Conservation (phyloP, 163 green algal genomes). For the Chlorella variabilis region DNA sequence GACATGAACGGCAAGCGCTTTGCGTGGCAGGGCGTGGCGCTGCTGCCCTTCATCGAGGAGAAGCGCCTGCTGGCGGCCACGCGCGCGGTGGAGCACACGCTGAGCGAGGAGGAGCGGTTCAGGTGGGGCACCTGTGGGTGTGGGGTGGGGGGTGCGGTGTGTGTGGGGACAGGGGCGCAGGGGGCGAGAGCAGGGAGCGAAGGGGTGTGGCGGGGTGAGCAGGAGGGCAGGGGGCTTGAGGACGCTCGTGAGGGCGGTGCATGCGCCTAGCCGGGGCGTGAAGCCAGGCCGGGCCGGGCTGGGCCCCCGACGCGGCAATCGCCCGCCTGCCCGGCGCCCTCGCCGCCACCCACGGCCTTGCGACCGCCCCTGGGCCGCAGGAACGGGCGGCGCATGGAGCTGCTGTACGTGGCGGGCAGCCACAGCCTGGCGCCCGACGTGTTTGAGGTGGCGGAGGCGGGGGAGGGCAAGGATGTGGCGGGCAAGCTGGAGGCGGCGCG, state of each 20-base stretch:
- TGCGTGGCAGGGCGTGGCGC: conserved; percentile 93
- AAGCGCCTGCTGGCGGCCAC: conserved; percentile 74
- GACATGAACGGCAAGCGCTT: conserved; percentile 98
- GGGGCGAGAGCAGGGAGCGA: too few relatives aligned
- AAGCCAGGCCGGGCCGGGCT: too few relatives aligned
- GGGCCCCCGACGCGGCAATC: too few relatives aligned
- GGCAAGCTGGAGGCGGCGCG: conserved; percentile 15
- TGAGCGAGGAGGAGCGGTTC: conserved; percentile 75
- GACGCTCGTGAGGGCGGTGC: too few relatives aligned
- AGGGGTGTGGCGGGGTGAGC: too few relatives aligned
- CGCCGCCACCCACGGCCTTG: background rate
- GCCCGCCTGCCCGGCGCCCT: too few relatives aligned
- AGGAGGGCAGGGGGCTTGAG: too few relatives aligned
- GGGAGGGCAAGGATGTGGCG: conserved; percentile 32
- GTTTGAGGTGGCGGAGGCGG: conserved; percentile 69
- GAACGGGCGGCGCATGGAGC: conserved; percentile 81
- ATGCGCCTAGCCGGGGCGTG: too few relatives aligned
- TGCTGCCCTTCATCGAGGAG: conserved; percentile 99
- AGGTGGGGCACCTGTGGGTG: conserved; percentile 34
- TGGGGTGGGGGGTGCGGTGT: background rate
- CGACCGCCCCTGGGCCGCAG: conserved; percentile 34
- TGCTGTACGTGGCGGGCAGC: conserved; percentile 79
- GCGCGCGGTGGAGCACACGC: conserved; percentile 56
- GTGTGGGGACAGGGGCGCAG: too few relatives aligned
- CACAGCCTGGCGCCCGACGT: conserved; percentile 84